phyloP scores from a whole-genome alignment of 1,284 basidiomycete genomes.

The Ceratobasidium sp. region DNA sequence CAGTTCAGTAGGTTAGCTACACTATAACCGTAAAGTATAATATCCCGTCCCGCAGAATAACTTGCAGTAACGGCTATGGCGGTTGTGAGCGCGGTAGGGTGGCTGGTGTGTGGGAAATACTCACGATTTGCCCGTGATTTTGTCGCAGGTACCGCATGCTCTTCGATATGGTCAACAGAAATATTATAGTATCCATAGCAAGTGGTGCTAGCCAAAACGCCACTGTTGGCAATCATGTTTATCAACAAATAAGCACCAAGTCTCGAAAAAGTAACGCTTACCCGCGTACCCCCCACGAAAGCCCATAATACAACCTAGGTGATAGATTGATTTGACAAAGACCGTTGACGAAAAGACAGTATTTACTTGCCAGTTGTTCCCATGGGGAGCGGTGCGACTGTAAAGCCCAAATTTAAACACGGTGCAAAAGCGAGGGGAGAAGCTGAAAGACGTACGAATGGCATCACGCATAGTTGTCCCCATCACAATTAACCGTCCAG shows the following conservation, averaged over 20 bases:
- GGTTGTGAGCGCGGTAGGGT: background rate
- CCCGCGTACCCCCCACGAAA: background rate
- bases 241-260: no score
- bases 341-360: background rate
- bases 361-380: background rate
- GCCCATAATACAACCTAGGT: constrained; percentile 14
- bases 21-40: constrained; percentile 33
- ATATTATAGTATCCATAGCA: constrained; percentile 26
- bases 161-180: constrained; percentile 30
- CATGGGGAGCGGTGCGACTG: background rate
- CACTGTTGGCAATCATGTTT: background rate
- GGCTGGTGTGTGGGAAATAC: background rate
- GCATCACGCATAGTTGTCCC: background rate
- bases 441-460: background rate
- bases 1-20: constrained; percentile 36
- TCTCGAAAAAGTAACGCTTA: background rate
- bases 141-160: constrained; percentile 7
- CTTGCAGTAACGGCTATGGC: constrained; percentile 17
- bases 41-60: constrained; percentile 37
- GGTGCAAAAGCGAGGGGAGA: background rate
- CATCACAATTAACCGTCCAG: constrained; percentile 33
- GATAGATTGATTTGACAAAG: background rate
- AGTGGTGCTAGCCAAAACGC: constrained; percentile 43
- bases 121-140: constrained; percentile 11
- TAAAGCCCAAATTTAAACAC: background rate